Percentiles rank a stretch among this genome's conserved stretches.
phyloP scores from a whole-genome alignment of 169 alveolate genomes.

The Fabrea salina region DNA sequence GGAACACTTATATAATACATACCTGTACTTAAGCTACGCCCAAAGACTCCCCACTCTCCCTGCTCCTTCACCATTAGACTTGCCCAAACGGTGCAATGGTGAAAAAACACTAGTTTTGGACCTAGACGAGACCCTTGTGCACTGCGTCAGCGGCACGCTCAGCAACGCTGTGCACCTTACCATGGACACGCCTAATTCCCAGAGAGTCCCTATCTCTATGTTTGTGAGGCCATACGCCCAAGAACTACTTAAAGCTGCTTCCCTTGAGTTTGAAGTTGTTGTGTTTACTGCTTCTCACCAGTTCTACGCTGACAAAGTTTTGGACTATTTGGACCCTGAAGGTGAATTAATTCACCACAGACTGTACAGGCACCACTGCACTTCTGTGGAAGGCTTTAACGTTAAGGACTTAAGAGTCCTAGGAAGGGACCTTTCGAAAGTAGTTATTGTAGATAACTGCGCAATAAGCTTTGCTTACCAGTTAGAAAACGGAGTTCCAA shows the following conservation, averaged over 20 bases:
- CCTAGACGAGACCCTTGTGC: too few species aligned
- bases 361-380: conserved; percentile 68
- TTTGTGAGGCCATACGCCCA: conserved; percentile 64
- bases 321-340: conserved; percentile 71
- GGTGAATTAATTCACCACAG: conserved; percentile 52
- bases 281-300: conserved; percentile 75
- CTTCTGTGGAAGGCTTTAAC: too few species aligned
- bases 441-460: conserved; percentile 59
- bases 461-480: conserved; percentile 57
- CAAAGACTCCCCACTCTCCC: too few species aligned
- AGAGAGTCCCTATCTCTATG: too few species aligned
- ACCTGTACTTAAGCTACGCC: too few species aligned
- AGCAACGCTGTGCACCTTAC: too few species aligned
- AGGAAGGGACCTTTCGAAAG: conserved; percentile 58
- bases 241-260: conserved; percentile 49
- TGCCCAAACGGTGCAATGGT: too few species aligned
- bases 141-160: too few species aligned
- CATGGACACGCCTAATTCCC: too few species aligned
- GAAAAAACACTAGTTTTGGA: too few species aligned
- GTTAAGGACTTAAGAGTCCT: conserved; percentile 49
- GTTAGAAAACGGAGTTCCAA: conserved; percentile 64
- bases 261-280: conserved; percentile 58
- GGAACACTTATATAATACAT: too few species aligned
- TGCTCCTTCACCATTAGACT: too few species aligned
- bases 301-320: conserved; percentile 70